Evolutionary conservation across 192 early-diverging fungal genomes (phyloP).

Genomic region (Thamnidium elegans): DNA sequence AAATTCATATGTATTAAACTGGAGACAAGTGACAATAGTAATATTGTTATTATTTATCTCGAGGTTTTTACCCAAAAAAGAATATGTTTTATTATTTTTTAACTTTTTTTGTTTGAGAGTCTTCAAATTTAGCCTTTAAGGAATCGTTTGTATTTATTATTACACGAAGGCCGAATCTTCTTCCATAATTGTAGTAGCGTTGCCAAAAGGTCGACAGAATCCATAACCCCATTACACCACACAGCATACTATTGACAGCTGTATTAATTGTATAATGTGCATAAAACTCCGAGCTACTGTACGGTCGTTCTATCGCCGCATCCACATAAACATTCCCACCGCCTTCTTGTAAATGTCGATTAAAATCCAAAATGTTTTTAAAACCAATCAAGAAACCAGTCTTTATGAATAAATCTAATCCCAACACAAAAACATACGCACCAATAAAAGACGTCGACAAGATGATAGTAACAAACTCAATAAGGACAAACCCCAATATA

Average conservation of each 20-base stretch:
- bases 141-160: not conserved
- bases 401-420: slow-evolving; percentile 34
- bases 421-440: slow-evolving; percentile 47
- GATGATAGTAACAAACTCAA: slow-evolving; percentile 45
- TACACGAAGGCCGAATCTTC: not conserved
- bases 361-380: not conserved
- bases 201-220: not conserved
- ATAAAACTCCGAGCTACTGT: not conserved
- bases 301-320: too few relatives aligned
- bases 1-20: too few relatives aligned
- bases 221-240: not conserved
- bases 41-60: too few relatives aligned
- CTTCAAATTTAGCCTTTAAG: not conserved
- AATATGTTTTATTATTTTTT: not conserved
- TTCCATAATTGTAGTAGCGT: not conserved
- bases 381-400: not conserved
- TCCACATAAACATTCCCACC: too few relatives aligned
- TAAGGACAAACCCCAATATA: slow-evolving; percentile 34
- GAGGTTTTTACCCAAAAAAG: too few relatives aligned
- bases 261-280: not conserved
- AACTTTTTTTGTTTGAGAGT: not conserved
- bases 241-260: not conserved
- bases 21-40: too few relatives aligned
- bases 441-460: slow-evolving; percentile 48
- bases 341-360: not conserved